These are phyloP conservation scores for Phyllosticta ampelicida DNA, from an alignment of 2,329 filamentous ascomycete species.

Conservation along the genomic window DNA sequence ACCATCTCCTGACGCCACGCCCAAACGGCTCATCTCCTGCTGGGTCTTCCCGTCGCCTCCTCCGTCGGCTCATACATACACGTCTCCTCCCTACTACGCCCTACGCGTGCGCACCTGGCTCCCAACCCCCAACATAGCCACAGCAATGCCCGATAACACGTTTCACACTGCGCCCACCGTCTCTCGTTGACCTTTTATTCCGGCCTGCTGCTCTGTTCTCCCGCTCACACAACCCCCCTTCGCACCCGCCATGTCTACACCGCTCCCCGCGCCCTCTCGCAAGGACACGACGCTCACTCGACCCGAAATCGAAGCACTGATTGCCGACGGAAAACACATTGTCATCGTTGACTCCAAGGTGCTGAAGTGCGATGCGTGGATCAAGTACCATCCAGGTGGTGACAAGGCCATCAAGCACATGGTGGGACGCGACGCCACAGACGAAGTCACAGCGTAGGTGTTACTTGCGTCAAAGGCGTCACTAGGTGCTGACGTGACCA, in stretches of 20 bases:
- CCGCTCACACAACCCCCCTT: slow-evolving; percentile 4
- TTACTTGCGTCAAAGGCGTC: neutral
- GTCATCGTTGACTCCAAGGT: slow-evolving; percentile 74
- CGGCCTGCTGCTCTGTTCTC: slow-evolving; percentile 5
- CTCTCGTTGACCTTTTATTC: slow-evolving; percentile 14
- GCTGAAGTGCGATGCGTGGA: slow-evolving; percentile 79
- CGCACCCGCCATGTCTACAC: slow-evolving; percentile 18
- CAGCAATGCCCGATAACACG: neutral
- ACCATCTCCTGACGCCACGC: slow-evolving; percentile 3
- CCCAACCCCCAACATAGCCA: neutral
- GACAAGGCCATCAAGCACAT: slow-evolving; percentile 86
- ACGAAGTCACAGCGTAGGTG: slow-evolving; percentile 80
- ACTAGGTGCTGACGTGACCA: slow-evolving; percentile 26
- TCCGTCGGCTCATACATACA: neutral
- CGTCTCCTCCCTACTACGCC: neutral
- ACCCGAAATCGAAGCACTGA: slow-evolving; percentile 65
- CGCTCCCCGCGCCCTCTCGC: slow-evolving; percentile 15
- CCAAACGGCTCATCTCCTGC: neutral
- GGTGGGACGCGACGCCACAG: slow-evolving; percentile 86
- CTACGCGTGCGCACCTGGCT: neutral
- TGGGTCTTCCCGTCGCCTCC: neutral
- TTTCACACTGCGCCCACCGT: slow-evolving; percentile 20
- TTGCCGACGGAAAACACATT: slow-evolving; percentile 69
- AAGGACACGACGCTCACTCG: slow-evolving; percentile 46
- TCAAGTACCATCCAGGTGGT: slow-evolving; percentile 83